Evolutionary conservation across 768 basidiomycete species (phyloP), one percentile per base, ranked within the genome.

Genomic region (Podaxis rugospora): DNA sequence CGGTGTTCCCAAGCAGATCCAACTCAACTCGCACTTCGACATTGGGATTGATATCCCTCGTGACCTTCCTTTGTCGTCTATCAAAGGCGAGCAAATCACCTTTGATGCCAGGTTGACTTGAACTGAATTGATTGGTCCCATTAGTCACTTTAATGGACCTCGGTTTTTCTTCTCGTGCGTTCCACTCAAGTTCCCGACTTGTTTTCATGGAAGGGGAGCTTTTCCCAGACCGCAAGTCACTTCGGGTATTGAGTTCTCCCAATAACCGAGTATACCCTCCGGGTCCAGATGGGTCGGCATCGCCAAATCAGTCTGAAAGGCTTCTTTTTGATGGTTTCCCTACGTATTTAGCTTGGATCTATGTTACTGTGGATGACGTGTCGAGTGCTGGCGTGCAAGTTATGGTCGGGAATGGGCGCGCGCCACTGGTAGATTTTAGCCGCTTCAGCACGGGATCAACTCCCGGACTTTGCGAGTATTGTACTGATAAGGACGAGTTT

Each of bases 81-180:
- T 78, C 47, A 67, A 73, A 66, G 75, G 76, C 76, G 56, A 44
- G 64, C 11, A 25, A 25, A 23, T 32, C n/a, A 3, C 14, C 27
- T 21, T 36, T 35, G 14, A 32, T 35, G 13, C 14, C 14, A 35
- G 27, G 7, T 53, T 32, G 52, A 13, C 18, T n/a, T 36, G 32
- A 37, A 53, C 23, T 9, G 5, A 37, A 32, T 21, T n/a, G n/a
- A 28, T 21, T 18, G n/a, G 10, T 10, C 10, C n/a, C n/a, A 4
- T 49, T 51, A 78, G 76, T 77, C 21, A 69, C 72, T 7, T 63
- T 79, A 9, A 74, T 75, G 65, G 77, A 80, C 62, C 69, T 78
- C 18, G 76, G 77, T 0, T 78, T 78, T 60, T 74, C 75, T 1
- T 75, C 78, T 0, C 77, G 78, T 58, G 76, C 71, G 1, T 70